A percentile compares a stretch with the other conserved stretches of the same genome.
Evolutionary conservation across 2,329 filamentous ascomycete genomes (phyloP).

Genomic region (Alternaria brassicicola): DNA sequence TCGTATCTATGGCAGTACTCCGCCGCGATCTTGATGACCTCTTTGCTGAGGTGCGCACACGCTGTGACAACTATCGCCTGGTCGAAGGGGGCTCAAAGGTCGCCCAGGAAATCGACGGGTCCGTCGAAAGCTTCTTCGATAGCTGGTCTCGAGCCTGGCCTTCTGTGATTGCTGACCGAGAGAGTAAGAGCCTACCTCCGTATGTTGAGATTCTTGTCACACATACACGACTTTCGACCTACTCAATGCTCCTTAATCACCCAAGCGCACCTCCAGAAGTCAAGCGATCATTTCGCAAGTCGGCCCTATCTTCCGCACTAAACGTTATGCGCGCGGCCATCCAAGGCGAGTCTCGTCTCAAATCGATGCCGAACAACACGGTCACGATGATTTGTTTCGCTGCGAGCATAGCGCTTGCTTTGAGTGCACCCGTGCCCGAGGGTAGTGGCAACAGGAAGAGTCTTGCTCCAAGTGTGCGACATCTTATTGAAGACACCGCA

Average conservation of each 20-base stretch:
- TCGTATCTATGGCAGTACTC: slow-evolving; percentile 73
- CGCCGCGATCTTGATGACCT: slow-evolving; percentile 68
- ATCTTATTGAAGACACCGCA: slow-evolving; percentile 67
- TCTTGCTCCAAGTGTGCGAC: slow-evolving; percentile 43
- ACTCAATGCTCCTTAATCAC: slow-evolving; percentile 76
- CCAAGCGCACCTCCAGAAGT: slow-evolving; percentile 73
- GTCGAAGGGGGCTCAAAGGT: slow-evolving; percentile 60
- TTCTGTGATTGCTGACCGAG: slow-evolving; percentile 27
- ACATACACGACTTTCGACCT: slow-evolving; percentile 75
- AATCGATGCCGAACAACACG: slow-evolving; percentile 80
- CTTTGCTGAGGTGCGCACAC: slow-evolving; percentile 62
- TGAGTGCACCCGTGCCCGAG: slow-evolving; percentile 36
- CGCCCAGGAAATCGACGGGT: slow-evolving; percentile 51
- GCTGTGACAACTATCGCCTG: slow-evolving; percentile 64
- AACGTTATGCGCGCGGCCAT: slow-evolving; percentile 77
- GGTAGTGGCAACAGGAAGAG: slow-evolving; percentile 31
- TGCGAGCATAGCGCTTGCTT: slow-evolving; percentile 58
- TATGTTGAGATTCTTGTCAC: slow-evolving; percentile 77
- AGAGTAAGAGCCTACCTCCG: slow-evolving; percentile 65
- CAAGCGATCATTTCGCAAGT: slow-evolving; percentile 74
- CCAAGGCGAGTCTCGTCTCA: slow-evolving; percentile 71
- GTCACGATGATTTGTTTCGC: slow-evolving; percentile 81
- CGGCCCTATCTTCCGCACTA: slow-evolving; percentile 72
- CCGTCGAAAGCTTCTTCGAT: slow-evolving; percentile 70
- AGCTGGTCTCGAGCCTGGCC: slow-evolving; percentile 69